Evolutionary conservation across 1,284 basidiomycete genomes (phyloP), one percentile per base, ranked within the genome.

Genomic region (Prillingera fragicola): DNA sequence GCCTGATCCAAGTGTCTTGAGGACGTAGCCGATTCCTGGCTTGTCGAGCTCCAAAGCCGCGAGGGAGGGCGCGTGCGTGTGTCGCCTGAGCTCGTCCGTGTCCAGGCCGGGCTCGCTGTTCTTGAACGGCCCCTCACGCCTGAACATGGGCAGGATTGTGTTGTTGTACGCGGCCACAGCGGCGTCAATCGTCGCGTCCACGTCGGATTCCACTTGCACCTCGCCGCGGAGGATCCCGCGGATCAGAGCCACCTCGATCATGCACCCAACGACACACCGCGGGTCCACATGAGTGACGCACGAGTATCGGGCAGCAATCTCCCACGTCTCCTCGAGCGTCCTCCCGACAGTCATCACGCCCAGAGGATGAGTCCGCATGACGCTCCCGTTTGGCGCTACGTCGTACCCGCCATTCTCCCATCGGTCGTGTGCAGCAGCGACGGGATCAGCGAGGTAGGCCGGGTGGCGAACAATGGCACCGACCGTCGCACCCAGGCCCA

Each of bases 311-410:
- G 49, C 49, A 3, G 49, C 49, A 2, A 15, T 8, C 15, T 43
- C 41, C 21, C 43, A 46, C 24, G 49, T 43, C 25, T 46, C 28
- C 3, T 25, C 33, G 7, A 33, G 37, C 1, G 27, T 13, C 21
- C 15, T n/a, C 26, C 27, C n/a, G 8, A 50, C 19, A 13, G 23
- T 27, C 2, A 42, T 24, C 12, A 47, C 14, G 14, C 49, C 49
- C 17, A 51, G 31, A 8, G 49, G 41, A 25, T 51, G 49, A 7
- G 49, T 51, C 21, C 49, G 49, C 49, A 51, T 51, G 21, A 51
- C 38, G n/a, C 24, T 25, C 9, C 49, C 49, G 25, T 51, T 51
- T 8, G 49, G 29, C 3, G 49, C 49, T 10, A 36, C 32, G 5
- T 36, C 8, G 38, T 33, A 29, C 1, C 23, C 33, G 10, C 28